phyloP scores from a whole-genome alignment of 2,329 filamentous ascomycete genomes.

The Colletotrichum brevisporum region DNA sequence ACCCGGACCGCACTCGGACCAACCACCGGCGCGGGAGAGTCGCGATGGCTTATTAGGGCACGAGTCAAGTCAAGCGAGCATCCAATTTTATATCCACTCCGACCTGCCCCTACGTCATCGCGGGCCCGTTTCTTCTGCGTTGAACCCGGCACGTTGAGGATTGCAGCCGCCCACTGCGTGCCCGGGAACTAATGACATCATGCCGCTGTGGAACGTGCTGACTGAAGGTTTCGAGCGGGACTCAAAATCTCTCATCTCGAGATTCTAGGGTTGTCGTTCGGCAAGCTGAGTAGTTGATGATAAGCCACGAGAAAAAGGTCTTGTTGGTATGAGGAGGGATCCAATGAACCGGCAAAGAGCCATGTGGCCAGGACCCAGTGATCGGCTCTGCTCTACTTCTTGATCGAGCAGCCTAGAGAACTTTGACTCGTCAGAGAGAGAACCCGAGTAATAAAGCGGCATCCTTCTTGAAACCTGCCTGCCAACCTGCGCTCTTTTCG shows the following conservation, averaged over 20 bases:
- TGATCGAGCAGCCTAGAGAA: not conserved
- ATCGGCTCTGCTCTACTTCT: constrained; percentile 1
- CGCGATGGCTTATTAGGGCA: not conserved
- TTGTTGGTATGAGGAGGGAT: no score
- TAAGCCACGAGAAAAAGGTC: not conserved
- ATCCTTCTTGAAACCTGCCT: constrained; percentile 37
- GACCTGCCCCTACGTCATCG: constrained; percentile 14
- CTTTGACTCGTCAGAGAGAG: constrained; percentile 6
- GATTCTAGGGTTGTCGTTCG: constrained; percentile 5
- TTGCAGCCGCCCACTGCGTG: constrained; percentile 14
- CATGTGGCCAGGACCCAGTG: not conserved
- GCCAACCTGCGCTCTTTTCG: constrained; percentile 40
- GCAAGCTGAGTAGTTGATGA: not conserved
- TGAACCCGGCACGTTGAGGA: constrained; percentile 22
- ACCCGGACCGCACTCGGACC: constrained; percentile 24
- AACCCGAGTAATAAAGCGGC: constrained; percentile 2
- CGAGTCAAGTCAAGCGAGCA: constrained; percentile 23
- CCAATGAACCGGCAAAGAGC: no score
- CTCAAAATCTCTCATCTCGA: constrained; percentile 14
- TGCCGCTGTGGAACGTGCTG: constrained; percentile 26
- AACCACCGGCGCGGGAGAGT: constrained; percentile 23
- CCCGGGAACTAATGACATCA: constrained; percentile 34
- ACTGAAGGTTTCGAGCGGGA: constrained; percentile 18
- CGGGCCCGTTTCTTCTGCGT: constrained; percentile 10
- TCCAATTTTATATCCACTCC: constrained; percentile 24